A percentile compares a stretch with the other conserved stretches of the same genome.
Conservation (phyloP, 805 yeast species). For the Tetrapisispora fleetii region DNA sequence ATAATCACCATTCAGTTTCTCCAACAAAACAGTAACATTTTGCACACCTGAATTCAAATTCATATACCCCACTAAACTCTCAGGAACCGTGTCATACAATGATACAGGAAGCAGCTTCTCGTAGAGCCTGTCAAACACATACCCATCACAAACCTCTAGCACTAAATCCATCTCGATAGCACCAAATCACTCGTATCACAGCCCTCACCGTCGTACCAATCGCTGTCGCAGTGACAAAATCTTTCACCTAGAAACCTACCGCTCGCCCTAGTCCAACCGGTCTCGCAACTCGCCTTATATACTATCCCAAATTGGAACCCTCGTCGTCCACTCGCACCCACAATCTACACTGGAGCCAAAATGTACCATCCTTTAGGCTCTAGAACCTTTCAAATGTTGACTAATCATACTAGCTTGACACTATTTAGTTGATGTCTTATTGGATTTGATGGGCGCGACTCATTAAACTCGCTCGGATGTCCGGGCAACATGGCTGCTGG, state of each 20-base stretch:
- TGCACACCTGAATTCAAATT: too few species aligned
- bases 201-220: too few species aligned
- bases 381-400: background rate
- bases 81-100: conserved; percentile 31
- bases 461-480: background rate
- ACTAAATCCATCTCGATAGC: conserved; percentile 68
- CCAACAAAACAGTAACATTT: conserved; percentile 4
- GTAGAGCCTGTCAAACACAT: conserved; percentile 61
- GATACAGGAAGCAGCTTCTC: conserved; percentile 60
- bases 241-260: too few species aligned
- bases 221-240: too few species aligned
- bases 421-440: background rate
- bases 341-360: too few species aligned
- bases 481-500: too few species aligned
- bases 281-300: too few species aligned
- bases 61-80: background rate
- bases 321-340: too few species aligned
- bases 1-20: conserved; percentile 7
- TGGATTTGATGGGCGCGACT: background rate
- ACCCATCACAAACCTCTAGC: conserved; percentile 68
- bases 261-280: too few species aligned
- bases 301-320: background rate
- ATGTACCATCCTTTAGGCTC: background rate
- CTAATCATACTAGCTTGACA: background rate
- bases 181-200: too few species aligned